Evolutionary conservation across 495 filamentous ascomycete species (phyloP).

Genomic region (Podospora comata): DNA sequence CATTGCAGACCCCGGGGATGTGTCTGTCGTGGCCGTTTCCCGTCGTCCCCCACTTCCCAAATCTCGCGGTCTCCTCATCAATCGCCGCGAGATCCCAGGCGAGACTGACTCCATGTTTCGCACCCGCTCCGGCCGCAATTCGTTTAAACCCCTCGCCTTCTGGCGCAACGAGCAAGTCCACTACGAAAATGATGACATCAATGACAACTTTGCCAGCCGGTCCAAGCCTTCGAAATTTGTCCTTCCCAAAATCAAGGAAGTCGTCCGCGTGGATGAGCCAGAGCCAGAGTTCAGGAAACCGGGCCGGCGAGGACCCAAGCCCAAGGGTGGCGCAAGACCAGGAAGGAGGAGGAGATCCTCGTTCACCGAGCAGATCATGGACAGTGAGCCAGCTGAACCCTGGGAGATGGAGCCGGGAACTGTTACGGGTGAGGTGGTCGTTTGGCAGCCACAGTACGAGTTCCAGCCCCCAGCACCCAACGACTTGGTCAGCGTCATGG

Average conservation of each 20-base stretch:
- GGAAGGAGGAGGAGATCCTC: conserved; percentile 18
- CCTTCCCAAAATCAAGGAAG: conserved; percentile 65
- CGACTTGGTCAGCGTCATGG: conserved; percentile 47
- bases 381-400: conserved; percentile 48
- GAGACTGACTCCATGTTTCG: conserved; percentile 52
- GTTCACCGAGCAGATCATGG: conserved; percentile 32
- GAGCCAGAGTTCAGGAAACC: conserved; percentile 25
- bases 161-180: conserved; percentile 83
- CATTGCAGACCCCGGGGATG: conserved; percentile 34
- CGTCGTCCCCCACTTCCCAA: conserved; percentile 53
- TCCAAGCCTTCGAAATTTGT: conserved; percentile 47
- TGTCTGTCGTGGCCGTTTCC: conserved; percentile 37
- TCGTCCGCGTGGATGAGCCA: conserved; percentile 69
- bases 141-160: conserved; percentile 73
- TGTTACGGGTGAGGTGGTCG: conserved; percentile 44
- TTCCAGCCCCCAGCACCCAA: conserved; percentile 39
- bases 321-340: conserved; percentile 2
- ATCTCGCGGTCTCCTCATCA: conserved; percentile 63
- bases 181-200: conserved; percentile 56
- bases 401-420: conserved; percentile 50
- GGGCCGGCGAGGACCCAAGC: background rate
- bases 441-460: conserved; percentile 48
- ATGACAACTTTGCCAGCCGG: conserved; percentile 28
- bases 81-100: conserved; percentile 59
- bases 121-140: conserved; percentile 53